phyloP scores from a whole-genome alignment of 257 asterid genomes.

The Rhazya stricta region DNA sequence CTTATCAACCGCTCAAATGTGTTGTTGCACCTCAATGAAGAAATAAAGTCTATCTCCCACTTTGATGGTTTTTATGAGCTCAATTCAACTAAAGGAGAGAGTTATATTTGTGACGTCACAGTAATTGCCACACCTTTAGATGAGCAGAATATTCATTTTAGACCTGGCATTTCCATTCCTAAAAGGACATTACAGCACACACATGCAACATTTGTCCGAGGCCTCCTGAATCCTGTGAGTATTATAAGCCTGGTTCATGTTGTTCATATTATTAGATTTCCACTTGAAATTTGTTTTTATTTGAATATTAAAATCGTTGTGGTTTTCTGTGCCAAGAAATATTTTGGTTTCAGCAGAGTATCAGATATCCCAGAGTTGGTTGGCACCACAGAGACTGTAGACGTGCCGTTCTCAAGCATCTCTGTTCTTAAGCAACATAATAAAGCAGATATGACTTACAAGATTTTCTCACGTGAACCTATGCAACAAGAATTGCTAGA shows the following conservation, averaged over 20 bases:
- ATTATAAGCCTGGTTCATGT: slow-evolving; percentile 1
- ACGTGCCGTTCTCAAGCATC: slow-evolving; percentile 81
- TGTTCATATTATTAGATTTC: neutral
- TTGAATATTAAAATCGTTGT: slow-evolving; percentile 2
- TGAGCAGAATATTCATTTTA: slow-evolving; percentile 63
- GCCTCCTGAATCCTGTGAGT: slow-evolving; percentile 87
- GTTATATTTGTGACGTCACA: slow-evolving; percentile 63
- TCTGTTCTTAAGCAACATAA: slow-evolving; percentile 55
- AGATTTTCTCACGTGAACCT: slow-evolving; percentile 75
- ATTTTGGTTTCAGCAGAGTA: slow-evolving; percentile 59
- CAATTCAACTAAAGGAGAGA: slow-evolving; percentile 66
- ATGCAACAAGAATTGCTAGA: slow-evolving; percentile 66
- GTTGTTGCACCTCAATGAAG: slow-evolving; percentile 70
- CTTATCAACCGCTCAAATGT: slow-evolving; percentile 65
- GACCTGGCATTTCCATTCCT: slow-evolving; percentile 71
- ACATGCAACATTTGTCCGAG: slow-evolving; percentile 77
- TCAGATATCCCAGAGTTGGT: slow-evolving; percentile 79
- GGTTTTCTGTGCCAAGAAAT: slow-evolving; percentile 44
- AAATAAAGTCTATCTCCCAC: slow-evolving; percentile 67
- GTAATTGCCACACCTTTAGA: slow-evolving; percentile 96
- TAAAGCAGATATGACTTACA: slow-evolving; percentile 69
- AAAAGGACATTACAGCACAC: slow-evolving; percentile 90
- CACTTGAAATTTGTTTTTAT: neutral
- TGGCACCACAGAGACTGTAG: slow-evolving; percentile 75
- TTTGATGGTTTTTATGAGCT: slow-evolving; percentile 61